These are phyloP conservation scores for Paspalum notatum DNA, from an alignment of 176 grass and related monocot genomes.

Conservation along the genomic window DNA sequence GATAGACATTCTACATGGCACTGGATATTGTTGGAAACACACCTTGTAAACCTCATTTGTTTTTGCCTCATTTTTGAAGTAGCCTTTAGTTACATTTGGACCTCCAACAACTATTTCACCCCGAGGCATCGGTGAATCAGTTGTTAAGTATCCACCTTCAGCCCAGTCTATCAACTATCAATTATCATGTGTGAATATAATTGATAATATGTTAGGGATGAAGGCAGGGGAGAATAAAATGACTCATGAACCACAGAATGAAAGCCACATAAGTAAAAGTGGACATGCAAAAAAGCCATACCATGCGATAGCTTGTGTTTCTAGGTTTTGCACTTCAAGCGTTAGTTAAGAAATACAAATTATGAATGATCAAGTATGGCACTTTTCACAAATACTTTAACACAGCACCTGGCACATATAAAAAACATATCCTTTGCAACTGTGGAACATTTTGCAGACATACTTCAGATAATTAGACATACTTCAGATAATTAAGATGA, in stretches of 20 bases:
- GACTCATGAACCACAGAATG: background rate
- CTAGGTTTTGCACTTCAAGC: background rate
- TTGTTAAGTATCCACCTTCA: conserved; percentile 84
- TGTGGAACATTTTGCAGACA: conserved; percentile 17
- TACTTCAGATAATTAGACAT: background rate
- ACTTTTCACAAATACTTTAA: background rate
- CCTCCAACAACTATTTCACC: conserved; percentile 95
- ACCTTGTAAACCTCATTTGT: conserved; percentile 97
- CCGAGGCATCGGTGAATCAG: conserved; percentile 89
- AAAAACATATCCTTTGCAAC: background rate
- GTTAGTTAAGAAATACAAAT: background rate
- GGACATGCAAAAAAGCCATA: background rate
- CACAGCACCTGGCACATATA: background rate
- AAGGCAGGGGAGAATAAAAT: background rate
- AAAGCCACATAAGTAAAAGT: background rate
- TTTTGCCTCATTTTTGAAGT: conserved; percentile 91
- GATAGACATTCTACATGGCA: background rate
- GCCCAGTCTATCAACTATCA: conserved; percentile 93
- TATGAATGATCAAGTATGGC: background rate
- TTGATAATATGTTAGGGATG: conserved; percentile 31
- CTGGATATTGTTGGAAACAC: conserved; percentile 4
- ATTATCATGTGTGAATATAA: conserved; percentile 40
- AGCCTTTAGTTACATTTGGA: conserved; percentile 86
- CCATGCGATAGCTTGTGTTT: background rate
- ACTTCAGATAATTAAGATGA: background rate